Evolutionary conservation across 768 basidiomycete genomes (phyloP).

Genomic region (Coprinellus micaceus): DNA sequence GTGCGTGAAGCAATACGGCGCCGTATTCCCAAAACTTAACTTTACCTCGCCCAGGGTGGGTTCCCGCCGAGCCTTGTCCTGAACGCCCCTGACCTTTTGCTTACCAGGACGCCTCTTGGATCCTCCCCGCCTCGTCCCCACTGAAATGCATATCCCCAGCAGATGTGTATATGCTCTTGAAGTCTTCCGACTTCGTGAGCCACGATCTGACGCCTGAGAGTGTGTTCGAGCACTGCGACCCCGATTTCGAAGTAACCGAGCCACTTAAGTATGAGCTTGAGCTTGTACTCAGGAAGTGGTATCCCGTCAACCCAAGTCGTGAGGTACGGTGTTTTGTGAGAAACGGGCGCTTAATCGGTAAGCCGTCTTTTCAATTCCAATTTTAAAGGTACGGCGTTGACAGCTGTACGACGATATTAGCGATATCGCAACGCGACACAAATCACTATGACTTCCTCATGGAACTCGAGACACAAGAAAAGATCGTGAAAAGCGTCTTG

Average conservation of each 20-base stretch:
- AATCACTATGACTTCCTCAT: constrained; percentile 88
- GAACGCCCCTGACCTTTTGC: not conserved
- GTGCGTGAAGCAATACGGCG: constrained; percentile 65
- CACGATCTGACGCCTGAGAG: constrained; percentile 64
- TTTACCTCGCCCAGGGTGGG: constrained; percentile 88
- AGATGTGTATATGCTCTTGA: constrained; percentile 88
- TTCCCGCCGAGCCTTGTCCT: not conserved
- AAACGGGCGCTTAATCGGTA: constrained; percentile 67
- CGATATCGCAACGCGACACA: constrained; percentile 81
- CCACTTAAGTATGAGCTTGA: constrained; percentile 58
- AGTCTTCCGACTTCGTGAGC: constrained; percentile 85
- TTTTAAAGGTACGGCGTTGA: not conserved
- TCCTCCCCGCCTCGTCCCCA: constrained; percentile 78
- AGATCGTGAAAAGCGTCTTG: constrained; percentile 49
- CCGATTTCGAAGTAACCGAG: too few species aligned
- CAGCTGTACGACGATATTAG: too few species aligned
- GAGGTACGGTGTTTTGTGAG: constrained; percentile 92
- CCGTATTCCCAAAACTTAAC: constrained; percentile 94
- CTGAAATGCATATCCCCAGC: constrained; percentile 84
- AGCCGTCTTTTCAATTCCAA: constrained; percentile 14
- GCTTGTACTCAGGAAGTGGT: constrained; percentile 88
- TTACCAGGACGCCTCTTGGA: constrained; percentile 86
- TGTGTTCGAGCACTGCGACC: constrained; percentile 66
- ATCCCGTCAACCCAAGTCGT: constrained; percentile 74
- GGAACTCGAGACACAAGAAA: constrained; percentile 48